Percentiles rank a stretch among this genome's conserved stretches.
Evolutionary conservation across 805 yeast species (phyloP).

Genomic region (Pichia cabralensis): DNA sequence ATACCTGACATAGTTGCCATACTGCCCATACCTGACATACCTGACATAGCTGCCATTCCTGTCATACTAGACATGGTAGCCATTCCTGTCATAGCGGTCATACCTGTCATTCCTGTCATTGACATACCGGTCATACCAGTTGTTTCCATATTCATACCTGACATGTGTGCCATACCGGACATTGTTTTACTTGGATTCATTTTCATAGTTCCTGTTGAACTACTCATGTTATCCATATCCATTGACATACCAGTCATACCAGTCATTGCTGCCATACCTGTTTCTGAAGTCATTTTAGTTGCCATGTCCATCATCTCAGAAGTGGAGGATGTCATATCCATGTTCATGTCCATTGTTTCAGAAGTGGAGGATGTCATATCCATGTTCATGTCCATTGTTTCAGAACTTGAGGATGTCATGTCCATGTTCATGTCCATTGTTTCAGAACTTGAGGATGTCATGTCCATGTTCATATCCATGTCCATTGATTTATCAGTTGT

Average conservation of each 20-base stretch:
- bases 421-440: constrained; percentile 1
- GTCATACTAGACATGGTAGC: not conserved
- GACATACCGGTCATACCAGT: not conserved
- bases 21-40: constrained; percentile 1
- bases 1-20: constrained; percentile 1
- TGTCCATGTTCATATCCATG: not conserved
- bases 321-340: not conserved
- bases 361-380: not conserved
- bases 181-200: constrained; percentile 1
- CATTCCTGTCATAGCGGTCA: constrained; percentile 2
- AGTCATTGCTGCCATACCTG: not conserved
- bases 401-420: not conserved
- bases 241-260: constrained; percentile 1
- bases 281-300: not conserved
- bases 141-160: not conserved
- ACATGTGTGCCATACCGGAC: constrained; percentile 6
- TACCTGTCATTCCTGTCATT: not conserved
- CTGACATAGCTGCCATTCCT: constrained; percentile 2
- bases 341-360: constrained; percentile 2
- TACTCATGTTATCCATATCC: constrained; percentile 4
- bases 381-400: constrained; percentile 1
- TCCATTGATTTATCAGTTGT: no score
- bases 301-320: constrained; percentile 4
- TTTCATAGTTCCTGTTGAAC: constrained; percentile 2
- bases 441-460: not conserved